Evolutionary conservation across 2,329 filamentous ascomycete species (phyloP).

Genomic region (Paramyrothecium sp.): DNA sequence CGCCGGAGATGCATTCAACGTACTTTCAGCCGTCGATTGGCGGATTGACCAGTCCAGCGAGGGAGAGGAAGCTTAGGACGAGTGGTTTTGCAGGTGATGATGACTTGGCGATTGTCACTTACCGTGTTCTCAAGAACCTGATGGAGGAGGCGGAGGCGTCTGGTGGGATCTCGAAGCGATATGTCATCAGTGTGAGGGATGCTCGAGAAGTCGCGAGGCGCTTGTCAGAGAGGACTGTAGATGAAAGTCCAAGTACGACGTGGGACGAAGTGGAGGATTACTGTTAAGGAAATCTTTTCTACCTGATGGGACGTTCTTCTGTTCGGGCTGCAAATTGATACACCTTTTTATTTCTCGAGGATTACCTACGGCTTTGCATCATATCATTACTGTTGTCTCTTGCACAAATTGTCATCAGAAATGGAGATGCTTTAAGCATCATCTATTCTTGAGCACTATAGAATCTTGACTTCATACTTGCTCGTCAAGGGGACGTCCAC

Average conservation of each 20-base stretch:
- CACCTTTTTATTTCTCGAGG: too few relatives aligned
- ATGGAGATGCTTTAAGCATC: too few relatives aligned
- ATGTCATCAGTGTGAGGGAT: background rate
- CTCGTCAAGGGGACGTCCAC: slow-evolving; percentile 17
- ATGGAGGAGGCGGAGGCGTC: background rate
- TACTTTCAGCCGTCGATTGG: background rate
- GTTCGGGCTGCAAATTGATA: too few relatives aligned
- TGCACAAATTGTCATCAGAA: too few relatives aligned
- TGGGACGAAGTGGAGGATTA: background rate
- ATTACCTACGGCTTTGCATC: too few relatives aligned
- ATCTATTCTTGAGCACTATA: background rate
- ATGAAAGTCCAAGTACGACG: background rate
- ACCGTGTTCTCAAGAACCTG: background rate
- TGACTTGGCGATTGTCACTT: background rate
- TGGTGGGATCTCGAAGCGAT: background rate
- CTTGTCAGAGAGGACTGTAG: background rate
- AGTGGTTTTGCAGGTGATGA: background rate
- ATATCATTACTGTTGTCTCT: too few relatives aligned
- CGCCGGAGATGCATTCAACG: background rate
- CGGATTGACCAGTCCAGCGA: background rate
- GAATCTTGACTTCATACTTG: slow-evolving; percentile 3
- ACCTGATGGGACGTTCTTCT: too few relatives aligned
- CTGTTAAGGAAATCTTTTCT: too few relatives aligned
- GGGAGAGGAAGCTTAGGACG: background rate
- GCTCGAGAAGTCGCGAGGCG: background rate